These are phyloP conservation scores for Aspergillus quadrilineatus DNA, from an alignment of 2,329 filamentous ascomycete genomes.

Conservation along the genomic window DNA sequence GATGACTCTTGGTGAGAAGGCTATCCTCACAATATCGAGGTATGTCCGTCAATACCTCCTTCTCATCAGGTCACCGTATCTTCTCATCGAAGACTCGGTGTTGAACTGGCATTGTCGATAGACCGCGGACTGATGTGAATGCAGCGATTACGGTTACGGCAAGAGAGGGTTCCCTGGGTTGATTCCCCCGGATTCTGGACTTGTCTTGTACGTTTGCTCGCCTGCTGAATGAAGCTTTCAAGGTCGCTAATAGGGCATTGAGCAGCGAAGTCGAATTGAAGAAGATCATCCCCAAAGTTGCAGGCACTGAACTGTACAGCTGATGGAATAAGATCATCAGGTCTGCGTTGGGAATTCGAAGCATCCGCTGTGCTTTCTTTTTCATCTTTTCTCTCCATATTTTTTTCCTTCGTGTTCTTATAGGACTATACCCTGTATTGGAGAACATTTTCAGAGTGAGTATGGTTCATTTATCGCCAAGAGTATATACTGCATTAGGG, in stretches of 20 bases:
- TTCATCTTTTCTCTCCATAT: no score
- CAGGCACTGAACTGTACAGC: not conserved
- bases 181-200: slow-evolving; percentile 71
- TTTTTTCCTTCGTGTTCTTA: no score
- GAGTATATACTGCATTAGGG: no score
- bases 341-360: no score
- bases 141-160: slow-evolving; percentile 43
- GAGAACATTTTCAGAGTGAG: no score
- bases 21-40: slow-evolving; percentile 77
- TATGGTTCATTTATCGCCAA: no score
- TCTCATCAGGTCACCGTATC: not conserved
- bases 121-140: not conserved
- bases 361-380: no score
- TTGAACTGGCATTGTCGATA: not conserved
- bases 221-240: not conserved
- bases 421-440: no score
- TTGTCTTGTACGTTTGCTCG: slow-evolving; percentile 72
- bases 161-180: slow-evolving; percentile 67
- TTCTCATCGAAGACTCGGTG: no score
- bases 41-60: slow-evolving; percentile 44
- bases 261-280: slow-evolving; percentile 16
- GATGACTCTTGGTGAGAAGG: slow-evolving; percentile 91
- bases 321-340: no score
- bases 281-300: not conserved
- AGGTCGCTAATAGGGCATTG: not conserved